Percentiles rank a stretch among this genome's conserved stretches.
Conservation (phyloP, 2,329 filamentous ascomycete genomes). For the Aaosphaeria pasadenensis region DNA sequence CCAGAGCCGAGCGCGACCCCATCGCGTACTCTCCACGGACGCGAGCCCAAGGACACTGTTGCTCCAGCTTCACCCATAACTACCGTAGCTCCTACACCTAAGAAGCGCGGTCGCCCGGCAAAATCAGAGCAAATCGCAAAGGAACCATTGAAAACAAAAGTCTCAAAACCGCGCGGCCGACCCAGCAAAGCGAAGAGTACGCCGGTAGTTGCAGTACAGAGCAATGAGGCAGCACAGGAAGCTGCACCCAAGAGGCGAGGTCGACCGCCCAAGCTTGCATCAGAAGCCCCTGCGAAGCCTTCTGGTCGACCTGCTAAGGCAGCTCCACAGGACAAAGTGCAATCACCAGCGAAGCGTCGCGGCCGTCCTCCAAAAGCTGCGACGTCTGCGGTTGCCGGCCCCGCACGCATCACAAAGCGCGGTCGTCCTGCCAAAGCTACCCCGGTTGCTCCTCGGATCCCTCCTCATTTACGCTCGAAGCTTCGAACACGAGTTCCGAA, state of each 20-base stretch:
- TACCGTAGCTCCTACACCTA: neutral
- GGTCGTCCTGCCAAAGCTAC: constrained; percentile 4
- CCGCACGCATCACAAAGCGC: constrained; percentile 21
- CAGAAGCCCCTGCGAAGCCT: neutral
- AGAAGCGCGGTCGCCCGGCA: constrained; percentile 3
- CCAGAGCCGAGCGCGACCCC: too few relatives aligned
- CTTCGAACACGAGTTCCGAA: constrained; percentile 13
- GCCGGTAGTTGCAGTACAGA: too few relatives aligned
- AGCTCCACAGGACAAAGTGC: neutral
- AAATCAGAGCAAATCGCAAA: neutral
- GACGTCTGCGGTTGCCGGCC: constrained; percentile 7
- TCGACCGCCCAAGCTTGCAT: neutral
- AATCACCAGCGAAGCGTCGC: neutral
- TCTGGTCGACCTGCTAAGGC: neutral
- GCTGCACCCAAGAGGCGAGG: neutral
- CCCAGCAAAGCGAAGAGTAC: too few relatives aligned
- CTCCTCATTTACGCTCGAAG: constrained; percentile 17
- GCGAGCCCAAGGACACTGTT: too few relatives aligned
- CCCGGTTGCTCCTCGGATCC: constrained; percentile 8
- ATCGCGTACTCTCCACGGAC: too few relatives aligned
- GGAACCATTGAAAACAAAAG: neutral
- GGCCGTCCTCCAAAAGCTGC: neutral
- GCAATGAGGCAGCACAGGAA: neutral
- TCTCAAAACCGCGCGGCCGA: too few relatives aligned
- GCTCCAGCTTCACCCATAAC: too few relatives aligned